Evolutionary conservation across 1,284 basidiomycete species (phyloP), one percentile per base, ranked within the genome.

Genomic region (Microbotryum silenes-acaulis): DNA sequence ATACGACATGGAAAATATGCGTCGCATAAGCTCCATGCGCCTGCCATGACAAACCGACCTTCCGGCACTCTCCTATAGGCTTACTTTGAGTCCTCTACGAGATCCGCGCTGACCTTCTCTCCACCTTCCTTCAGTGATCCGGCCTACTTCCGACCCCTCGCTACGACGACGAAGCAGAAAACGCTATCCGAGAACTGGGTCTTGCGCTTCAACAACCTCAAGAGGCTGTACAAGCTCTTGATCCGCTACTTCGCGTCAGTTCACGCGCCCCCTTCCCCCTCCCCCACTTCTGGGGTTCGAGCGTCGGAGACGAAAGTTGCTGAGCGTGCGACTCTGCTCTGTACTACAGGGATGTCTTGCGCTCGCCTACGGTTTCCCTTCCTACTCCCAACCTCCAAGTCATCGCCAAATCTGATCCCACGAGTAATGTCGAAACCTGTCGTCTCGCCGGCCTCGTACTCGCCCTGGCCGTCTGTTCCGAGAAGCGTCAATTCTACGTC

Each of bases 381-480:
- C 85, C 87, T 65, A 86, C 89, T 2, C 89, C 89, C 4, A 85
- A 90, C 76, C 76, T 91, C 46, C 88, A 89, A 74, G 82, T 84
- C 9, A 82, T 91, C 67, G 89, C 90, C 21, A 87, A 89, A 74
- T 85, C 87, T 71, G 81, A 84, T 70, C 56, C 57, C 27, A 61
- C 51, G 0, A 50, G 31, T 12, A 70, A 83, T 6, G 68, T 75
- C n/a, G 85, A 88, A 46, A 84, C 85, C 0, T 80, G 89, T 58
- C 79, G 83, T 25, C 81, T 93, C 75, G 89, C 88, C 71, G 82
- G 88, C 62, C 80, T 97, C 46, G 89, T 90, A 2, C 88, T 97
- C 54, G 90, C 89, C 6, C 91, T 97, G 68, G 89, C 91, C 0
- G 92, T 96, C 2, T 89, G 61, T 59, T 70, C 62, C 1, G 72